Evolutionary conservation across 345 rosid species (phyloP).

Genomic region (Nephelium lappaceum): DNA sequence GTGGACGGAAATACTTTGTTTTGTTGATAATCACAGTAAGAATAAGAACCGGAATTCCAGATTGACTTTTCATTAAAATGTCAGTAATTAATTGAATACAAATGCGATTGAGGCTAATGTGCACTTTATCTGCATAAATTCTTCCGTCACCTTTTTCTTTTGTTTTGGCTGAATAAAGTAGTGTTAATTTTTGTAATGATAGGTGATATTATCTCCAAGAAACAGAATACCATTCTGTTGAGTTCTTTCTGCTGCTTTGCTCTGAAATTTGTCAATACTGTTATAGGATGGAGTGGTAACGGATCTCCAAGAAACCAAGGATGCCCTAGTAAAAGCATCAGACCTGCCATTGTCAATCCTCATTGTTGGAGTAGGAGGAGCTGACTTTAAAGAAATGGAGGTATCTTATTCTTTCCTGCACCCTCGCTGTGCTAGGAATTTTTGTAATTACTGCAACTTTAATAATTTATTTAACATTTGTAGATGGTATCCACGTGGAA

Average conservation of each 20-base stretch:
- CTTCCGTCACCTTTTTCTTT: neutral
- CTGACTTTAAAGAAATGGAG: slow-evolving; percentile 99
- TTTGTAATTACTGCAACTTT: neutral
- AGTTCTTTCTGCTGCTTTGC: neutral
- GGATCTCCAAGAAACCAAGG: slow-evolving; percentile 96
- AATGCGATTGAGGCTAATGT: neutral
- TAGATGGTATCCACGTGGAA: neutral
- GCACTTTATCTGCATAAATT: neutral
- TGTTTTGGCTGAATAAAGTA: slow-evolving; percentile 21
- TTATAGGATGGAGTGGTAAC: slow-evolving; percentile 92
- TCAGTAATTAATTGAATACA: neutral
- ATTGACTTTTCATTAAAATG: neutral
- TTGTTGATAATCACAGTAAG: slow-evolving; percentile 91
- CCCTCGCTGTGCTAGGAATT: neutral
- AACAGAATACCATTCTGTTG: slow-evolving; percentile 16
- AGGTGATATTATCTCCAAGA: slow-evolving; percentile 2
- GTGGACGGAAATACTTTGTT: slow-evolving; percentile 62
- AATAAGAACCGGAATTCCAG: slow-evolving; percentile 1
- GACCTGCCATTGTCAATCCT: slow-evolving; percentile 90
- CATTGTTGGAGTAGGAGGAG: slow-evolving; percentile 98
- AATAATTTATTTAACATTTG: neutral
- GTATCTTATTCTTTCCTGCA: slow-evolving; percentile 30
- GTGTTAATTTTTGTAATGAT: slow-evolving; percentile 7
- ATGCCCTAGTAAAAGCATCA: slow-evolving; percentile 88
- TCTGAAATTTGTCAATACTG: slow-evolving; percentile 20